Evolutionary conservation across 2,329 filamentous ascomycete genomes (phyloP).

Genomic region (Penicillium olsonii): DNA sequence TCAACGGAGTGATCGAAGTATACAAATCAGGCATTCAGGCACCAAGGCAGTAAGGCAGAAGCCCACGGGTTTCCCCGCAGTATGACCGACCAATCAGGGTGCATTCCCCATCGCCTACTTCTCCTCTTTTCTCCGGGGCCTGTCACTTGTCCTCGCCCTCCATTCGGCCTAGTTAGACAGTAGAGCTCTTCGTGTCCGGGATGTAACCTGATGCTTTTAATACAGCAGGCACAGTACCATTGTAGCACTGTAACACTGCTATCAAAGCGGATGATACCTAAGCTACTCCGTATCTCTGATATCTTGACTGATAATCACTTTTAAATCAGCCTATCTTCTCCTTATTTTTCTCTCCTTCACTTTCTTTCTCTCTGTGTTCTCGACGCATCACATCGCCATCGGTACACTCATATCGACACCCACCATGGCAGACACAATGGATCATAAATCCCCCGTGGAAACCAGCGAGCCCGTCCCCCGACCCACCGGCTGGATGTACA

Average conservation of each 20-base stretch:
- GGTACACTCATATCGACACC: no score
- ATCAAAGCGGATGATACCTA: slow-evolving; percentile 16
- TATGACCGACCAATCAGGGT: no score
- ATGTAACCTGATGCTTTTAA: background rate
- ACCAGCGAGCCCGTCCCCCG: slow-evolving; percentile 1
- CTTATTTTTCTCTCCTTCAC: background rate
- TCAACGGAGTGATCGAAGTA: no score
- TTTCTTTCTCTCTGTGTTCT: background rate
- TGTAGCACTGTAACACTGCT: slow-evolving; percentile 21
- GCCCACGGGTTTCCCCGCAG: no score
- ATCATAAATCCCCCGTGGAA: background rate
- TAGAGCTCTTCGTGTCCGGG: background rate
- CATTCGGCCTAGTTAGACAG: no score
- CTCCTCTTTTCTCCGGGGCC: background rate
- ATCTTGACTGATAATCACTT: background rate
- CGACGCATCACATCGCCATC: no score
- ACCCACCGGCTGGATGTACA: slow-evolving; percentile 55
- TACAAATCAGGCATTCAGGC: no score
- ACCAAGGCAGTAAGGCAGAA: no score
- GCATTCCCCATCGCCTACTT: background rate
- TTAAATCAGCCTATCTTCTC: background rate
- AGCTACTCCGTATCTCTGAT: background rate
- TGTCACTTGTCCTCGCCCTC: no score
- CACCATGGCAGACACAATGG: no score
- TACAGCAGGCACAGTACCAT: slow-evolving; percentile 17